Evolutionary conservation across 1,284 basidiomycete species (phyloP), one percentile per base, ranked within the genome.

Genomic region (Microbotryum saponariae): DNA sequence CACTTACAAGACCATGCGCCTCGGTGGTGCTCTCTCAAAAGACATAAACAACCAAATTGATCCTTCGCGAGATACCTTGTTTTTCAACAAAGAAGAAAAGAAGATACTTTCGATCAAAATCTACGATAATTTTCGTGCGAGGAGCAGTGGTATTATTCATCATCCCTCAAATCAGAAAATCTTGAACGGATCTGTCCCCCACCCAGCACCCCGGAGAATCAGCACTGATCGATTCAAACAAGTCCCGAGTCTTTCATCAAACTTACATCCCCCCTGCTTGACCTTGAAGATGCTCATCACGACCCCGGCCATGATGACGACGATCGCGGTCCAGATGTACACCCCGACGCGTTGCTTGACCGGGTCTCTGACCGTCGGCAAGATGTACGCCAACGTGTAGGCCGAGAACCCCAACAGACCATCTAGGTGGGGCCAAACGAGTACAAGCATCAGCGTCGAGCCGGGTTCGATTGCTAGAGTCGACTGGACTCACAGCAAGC

Each of bases 231-330:
- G 6, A 27, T 14, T 14, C 23, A 8, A 21, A 8, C 12, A 8
- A 52, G 25, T 4, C 54, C 10, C 23, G 7, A 27, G 46, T n/a
- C 12, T 18, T 1, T 44, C 44, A 27, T 49, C 44, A 25, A 42
- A 62, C 65, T 53, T 29, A 67, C 64, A 69, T 3, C 87, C 86
- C 76, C 84, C 81, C 77, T 97, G 96, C 79, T 98, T 98, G 67
- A 92, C 80, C 73, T 84, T 83, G 82, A 98, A 98, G 50, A 98
- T 74, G 53, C 88, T 88, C 60, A 97, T 79, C 51, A 98, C 79
- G 66, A 94, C 80, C 54, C 91, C 93, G 76, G 92, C 92, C 62
- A 96, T 81, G 70, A 91, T 79, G 74, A 96, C 78, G 62, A 89
- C 81, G 61, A 97, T 85, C 2, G 80, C 83, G 2, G 85, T 83